Conservation (phyloP, 495 filamentous ascomycete genomes). For the Cercophora scortea region DNA sequence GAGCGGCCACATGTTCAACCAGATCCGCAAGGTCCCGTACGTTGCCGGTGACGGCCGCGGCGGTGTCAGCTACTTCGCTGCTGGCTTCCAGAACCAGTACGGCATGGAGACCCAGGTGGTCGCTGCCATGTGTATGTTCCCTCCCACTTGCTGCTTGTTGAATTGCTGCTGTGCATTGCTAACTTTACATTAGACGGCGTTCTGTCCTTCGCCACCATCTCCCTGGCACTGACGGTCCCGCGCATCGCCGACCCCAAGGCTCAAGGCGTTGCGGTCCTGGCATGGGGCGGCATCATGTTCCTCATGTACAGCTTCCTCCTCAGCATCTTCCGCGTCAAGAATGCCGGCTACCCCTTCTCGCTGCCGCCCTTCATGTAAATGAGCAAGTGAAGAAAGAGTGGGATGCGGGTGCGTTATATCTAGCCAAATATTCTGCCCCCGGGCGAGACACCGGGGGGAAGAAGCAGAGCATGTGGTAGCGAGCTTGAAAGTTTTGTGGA, state of each 20-base stretch:
- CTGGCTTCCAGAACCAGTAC: constrained; percentile 90
- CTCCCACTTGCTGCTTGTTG: neutral
- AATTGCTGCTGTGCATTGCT: constrained; percentile 5
- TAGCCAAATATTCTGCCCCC: neutral
- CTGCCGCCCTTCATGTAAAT: constrained; percentile 72
- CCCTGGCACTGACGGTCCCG: constrained; percentile 83
- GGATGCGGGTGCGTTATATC: neutral
- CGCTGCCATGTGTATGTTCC: constrained; percentile 79
- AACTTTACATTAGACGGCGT: constrained; percentile 61
- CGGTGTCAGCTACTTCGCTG: constrained; percentile 84
- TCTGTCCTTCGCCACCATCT: constrained; percentile 86
- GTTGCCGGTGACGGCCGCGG: constrained; percentile 79
- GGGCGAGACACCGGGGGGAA: neutral
- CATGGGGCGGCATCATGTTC: constrained; percentile 74
- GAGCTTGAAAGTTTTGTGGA: neutral
- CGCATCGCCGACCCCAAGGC: constrained; percentile 67
- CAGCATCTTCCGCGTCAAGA: constrained; percentile 90
- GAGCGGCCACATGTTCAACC: constrained; percentile 98
- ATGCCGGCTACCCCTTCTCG: constrained; percentile 88
- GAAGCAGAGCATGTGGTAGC: too few species aligned
- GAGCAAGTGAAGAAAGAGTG: too few species aligned
- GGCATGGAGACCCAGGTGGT: constrained; percentile 95
- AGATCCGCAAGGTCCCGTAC: constrained; percentile 96
- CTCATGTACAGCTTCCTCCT: constrained; percentile 88
- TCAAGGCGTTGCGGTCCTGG: constrained; percentile 74